A percentile compares a stretch with the other conserved stretches of the same genome.
Conservation (phyloP, 371 early-diverging fungal species). For the Apophysomyces sp. region DNA sequence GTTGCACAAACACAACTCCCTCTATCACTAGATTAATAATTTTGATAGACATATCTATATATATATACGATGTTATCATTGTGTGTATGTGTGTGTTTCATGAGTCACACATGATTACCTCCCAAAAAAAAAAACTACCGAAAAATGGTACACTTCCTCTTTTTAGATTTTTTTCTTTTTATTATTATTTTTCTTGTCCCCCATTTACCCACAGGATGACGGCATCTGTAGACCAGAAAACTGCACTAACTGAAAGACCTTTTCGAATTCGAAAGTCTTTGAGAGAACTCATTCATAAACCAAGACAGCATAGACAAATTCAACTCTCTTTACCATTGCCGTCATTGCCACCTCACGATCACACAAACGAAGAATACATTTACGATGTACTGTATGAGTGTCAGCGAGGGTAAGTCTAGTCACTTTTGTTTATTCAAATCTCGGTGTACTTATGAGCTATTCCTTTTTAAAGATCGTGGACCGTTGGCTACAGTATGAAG, state of each 20-base stretch:
- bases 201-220: background rate
- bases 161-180: background rate
- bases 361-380: conserved; percentile 29
- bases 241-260: conserved; percentile 14
- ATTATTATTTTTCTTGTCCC: too few relatives aligned
- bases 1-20: background rate
- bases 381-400: conserved; percentile 54
- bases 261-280: conserved; percentile 32
- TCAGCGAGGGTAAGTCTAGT: conserved; percentile 48
- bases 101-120: background rate
- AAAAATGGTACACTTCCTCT: background rate
- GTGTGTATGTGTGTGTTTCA: too few relatives aligned
- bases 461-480: conserved; percentile 35
- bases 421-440: background rate
- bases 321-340: conserved; percentile 25
- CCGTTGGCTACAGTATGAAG: conserved; percentile 61
- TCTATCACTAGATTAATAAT: background rate
- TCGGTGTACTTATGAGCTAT: background rate
- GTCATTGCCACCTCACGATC: conserved; percentile 27
- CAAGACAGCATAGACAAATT: conserved; percentile 12
- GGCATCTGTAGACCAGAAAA: background rate
- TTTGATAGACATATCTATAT: too few relatives aligned
- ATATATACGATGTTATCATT: too few relatives aligned
- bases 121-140: background rate
- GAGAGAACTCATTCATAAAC: conserved; percentile 35